Base-by-base conservation (phyloP, 164 flowering plant species). In the Tetrastigma voinierianum region DNA sequence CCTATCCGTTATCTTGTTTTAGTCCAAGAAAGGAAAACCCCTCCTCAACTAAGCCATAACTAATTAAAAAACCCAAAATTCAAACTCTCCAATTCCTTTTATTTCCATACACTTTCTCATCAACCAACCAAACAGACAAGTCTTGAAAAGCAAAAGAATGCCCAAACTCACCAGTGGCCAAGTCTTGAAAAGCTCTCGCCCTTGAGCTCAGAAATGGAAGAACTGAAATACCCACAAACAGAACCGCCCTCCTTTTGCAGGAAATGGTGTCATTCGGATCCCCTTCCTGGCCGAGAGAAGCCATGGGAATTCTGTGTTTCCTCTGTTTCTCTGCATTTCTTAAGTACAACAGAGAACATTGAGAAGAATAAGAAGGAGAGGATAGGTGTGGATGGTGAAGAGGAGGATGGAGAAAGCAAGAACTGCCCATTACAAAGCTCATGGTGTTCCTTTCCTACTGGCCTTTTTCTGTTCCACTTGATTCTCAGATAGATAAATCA, bases 201-300 rank as follows among this genome's bases (percentile, higher is more conserved):
- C 71, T 82, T 43, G 77, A 63, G 18, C 77, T 80, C 60, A 87
- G 46, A 40, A 88, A 75, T 0, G 96, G 87, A 74, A 90, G 74
- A 56, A 85, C 75, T 0, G 94, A 81, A 58, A 90, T 54, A 71
- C 94, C 96, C 83, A 88, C 47, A 60, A 88, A 59, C 19, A 90
- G 54, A 74, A 90, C 44, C 24, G 76, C 78, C 67, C 88, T 84
- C 74, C 88, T 83, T 63, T 70, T 68, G 67, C 64, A 51, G 70
- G 25, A 72, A 59, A 45, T 67, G n/a, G 21, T 21, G 67, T 74
- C 76, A 25, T 54, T 67, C 10, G 71, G 47, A 47, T 72, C 72
- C 40, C 40, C 40, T 16, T 76, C 78, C 2, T 23, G 79, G 51
- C 56, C 54, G 65, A 72, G 11, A 46, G 68, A 76, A 67, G 83